Base-by-base conservation (phyloP, 495 filamentous ascomycete species). In the Rhypophila decipiens region DNA sequence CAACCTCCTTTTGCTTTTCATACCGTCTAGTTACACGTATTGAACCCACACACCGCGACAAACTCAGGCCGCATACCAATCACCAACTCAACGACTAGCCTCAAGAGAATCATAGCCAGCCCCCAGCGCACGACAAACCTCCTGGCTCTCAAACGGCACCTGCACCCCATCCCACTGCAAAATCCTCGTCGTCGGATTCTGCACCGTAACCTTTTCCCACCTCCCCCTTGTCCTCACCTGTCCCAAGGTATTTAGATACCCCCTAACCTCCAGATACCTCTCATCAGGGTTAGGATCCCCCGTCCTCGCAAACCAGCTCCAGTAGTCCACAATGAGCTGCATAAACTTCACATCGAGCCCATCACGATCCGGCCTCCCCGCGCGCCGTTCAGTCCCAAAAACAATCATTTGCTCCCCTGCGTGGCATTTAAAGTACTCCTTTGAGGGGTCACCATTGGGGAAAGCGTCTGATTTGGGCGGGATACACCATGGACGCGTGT, bases 401-500 rank as follows among this genome's bases (percentile, higher is more conserved):
- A 65, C 59, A 10, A 66, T 62, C 43, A 65, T 66, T 33, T 74
- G 63, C 49, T 77, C 73, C 18, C 72, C 72, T 13, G 66, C 69
- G 55, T 76, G 74, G 53, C 73, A 77, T 39, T 72, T 72, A 51
- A 63, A 67, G 58, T 73, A 72, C 50, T 68, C 64, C 5, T 13
- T 42, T 34, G 50, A 47, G 15, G 70, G 60, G 51, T 72, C 60
- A 18, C 70, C 69, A 44, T 65, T 50, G 4, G 64, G 68, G 37
- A 50, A 47, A 0, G 23, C 40, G 2, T 52, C 23, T 0, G 62
- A 59, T 5, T 49, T 46, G 1, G 67, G 63, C 7, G 70, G 49
- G 12, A 57, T 47, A 55, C 70, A 73, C 47, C 60, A 61, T 3
- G 47, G 47, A 21, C 64, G 67, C 8, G 69, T 69, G 53, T 65